A percentile compares a stretch with the other conserved stretches of the same genome.
Conservation (phyloP, 768 basidiomycete species). For the Crassisporium funariophilum region DNA sequence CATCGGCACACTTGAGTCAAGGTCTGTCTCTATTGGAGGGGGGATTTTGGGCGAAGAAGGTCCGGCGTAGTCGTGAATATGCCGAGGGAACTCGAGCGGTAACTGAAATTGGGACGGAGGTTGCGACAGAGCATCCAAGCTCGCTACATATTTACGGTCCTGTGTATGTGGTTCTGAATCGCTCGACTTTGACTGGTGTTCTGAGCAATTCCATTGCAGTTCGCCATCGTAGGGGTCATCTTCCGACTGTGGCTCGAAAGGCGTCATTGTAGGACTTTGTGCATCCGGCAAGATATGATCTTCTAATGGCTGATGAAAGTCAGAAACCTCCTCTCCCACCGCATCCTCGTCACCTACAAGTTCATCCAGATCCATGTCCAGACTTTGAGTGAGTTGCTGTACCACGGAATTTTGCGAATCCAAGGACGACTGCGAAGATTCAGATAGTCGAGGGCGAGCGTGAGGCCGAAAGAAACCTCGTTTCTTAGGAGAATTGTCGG, state of each 20-base stretch:
- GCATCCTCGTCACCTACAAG: background rate
- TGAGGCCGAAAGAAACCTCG: background rate
- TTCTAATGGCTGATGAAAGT: too few species aligned
- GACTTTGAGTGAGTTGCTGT: slow-evolving; percentile 48
- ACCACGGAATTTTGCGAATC: slow-evolving; percentile 47
- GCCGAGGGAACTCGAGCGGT: slow-evolving; percentile 9
- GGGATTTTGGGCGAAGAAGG: slow-evolving; percentile 1
- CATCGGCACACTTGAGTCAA: slow-evolving; percentile 8
- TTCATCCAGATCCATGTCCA: slow-evolving; percentile 15
- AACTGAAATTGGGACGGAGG: slow-evolving; percentile 23
- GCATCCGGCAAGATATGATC: background rate
- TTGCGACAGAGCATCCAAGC: slow-evolving; percentile 17
- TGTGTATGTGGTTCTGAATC: background rate
- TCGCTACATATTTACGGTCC: background rate
- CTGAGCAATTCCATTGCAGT: slow-evolving; percentile 11
- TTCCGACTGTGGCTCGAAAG: background rate
- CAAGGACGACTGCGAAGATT: slow-evolving; percentile 28
- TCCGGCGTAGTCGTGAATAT: slow-evolving; percentile 16
- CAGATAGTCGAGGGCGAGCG: slow-evolving; percentile 9
- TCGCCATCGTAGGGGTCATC: slow-evolving; percentile 7
- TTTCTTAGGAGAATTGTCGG: slow-evolving; percentile 5
- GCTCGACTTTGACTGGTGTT: too few species aligned
- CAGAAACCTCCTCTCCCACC: background rate
- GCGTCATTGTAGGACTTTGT: background rate
- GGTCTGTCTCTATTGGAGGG: slow-evolving; percentile 3